These are phyloP conservation scores for Sungouiozyma intestinalis DNA, from an alignment of 805 yeast species.

Conservation along the genomic window DNA sequence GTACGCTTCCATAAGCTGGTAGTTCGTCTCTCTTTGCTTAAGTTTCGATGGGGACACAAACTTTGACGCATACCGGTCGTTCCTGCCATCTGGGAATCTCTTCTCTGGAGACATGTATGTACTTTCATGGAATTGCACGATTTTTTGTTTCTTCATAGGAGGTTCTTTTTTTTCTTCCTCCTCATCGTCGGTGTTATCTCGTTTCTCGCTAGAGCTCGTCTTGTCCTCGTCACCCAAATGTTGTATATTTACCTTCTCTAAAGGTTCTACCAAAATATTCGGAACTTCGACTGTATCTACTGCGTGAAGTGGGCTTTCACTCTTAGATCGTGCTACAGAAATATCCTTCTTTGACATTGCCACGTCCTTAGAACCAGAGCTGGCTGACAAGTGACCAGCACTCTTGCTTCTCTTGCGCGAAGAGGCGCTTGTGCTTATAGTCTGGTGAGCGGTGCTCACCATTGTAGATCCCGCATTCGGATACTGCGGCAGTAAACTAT, in stretches of 20 bases:
- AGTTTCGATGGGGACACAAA: not conserved
- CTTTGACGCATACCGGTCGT: not conserved
- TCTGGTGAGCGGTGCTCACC: not conserved
- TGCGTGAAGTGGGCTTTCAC: not conserved
- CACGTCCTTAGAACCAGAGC: not conserved
- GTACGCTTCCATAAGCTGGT: not conserved
- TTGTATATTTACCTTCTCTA: too few species aligned
- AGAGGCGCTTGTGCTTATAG: not conserved
- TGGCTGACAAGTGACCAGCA: not conserved
- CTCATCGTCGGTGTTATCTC: not conserved
- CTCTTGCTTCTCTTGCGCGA: not conserved
- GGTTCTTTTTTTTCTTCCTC: not conserved
- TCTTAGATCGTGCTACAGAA: not conserved
- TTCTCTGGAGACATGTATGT: not conserved
- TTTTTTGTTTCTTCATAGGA: not conserved
- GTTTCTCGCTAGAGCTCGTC: not conserved
- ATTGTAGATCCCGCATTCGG: constrained; percentile 2
- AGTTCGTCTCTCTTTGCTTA: not conserved
- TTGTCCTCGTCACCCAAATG: too few species aligned
- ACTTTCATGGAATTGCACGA: not conserved
- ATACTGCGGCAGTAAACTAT: constrained; percentile 19
- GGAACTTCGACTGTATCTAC: not conserved
- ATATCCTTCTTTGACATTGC: not conserved
- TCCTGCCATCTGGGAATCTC: not conserved
- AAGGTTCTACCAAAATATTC: not conserved